Evolutionary conservation across 306 rosid species (phyloP).

Genomic region (Trifolium fragiferum): DNA sequence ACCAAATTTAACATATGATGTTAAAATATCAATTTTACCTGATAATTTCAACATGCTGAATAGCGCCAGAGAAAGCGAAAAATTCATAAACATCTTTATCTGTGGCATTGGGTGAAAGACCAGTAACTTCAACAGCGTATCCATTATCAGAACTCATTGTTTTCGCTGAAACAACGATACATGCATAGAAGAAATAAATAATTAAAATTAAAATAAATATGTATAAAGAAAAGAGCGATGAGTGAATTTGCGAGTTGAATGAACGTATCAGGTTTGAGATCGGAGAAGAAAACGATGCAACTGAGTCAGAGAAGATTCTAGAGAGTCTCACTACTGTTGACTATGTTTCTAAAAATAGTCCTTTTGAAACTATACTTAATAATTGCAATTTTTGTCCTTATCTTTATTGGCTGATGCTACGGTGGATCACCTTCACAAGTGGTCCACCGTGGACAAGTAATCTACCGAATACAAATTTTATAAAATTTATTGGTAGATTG

Average conservation of each 20-base stretch:
- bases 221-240: too few species aligned
- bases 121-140: constrained; percentile 73
- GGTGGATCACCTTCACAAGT: too few species aligned
- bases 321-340: neutral
- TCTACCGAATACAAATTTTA: too few species aligned
- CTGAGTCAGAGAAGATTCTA: neutral
- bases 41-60: constrained; percentile 71
- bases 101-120: constrained; percentile 75
- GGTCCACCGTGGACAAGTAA: too few species aligned
- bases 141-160: constrained; percentile 68
- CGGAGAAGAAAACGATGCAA: constrained; percentile 9
- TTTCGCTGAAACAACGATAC: constrained; percentile 15
- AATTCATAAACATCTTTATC: constrained; percentile 80
- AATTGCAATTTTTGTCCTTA: too few species aligned
- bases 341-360: neutral
- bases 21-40: constrained; percentile 42
- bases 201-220: neutral
- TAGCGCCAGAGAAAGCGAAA: constrained; percentile 78
- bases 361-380: too few species aligned
- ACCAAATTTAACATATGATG: neutral
- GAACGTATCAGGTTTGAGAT: constrained; percentile 27
- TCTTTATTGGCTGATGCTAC: too few species aligned
- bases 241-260: neutral
- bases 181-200: neutral
- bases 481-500: too few species aligned